These are phyloP conservation scores for Dimocarpus longan DNA, from an alignment of 345 rosid genomes.

Conservation along the genomic window DNA sequence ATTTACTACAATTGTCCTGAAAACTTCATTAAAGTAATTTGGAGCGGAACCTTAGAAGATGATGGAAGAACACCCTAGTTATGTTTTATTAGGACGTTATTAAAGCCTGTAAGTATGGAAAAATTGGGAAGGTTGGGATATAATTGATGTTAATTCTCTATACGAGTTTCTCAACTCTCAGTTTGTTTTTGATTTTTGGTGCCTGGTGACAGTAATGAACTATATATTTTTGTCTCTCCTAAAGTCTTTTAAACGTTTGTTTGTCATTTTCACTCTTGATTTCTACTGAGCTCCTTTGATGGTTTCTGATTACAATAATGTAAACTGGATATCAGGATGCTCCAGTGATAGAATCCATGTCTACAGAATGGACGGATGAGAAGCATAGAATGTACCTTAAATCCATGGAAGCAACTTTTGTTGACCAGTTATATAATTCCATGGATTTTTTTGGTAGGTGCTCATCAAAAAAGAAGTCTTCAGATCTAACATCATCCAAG, in stretches of 20 bases:
- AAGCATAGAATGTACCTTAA: slow-evolving; percentile 85
- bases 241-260: not conserved
- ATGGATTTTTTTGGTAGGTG: slow-evolving; percentile 41
- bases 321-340: slow-evolving; percentile 41
- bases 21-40: not conserved
- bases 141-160: not conserved
- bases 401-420: slow-evolving; percentile 92
- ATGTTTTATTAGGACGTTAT: not conserved
- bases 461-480: slow-evolving; percentile 31
- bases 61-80: not conserved
- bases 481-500: slow-evolving; percentile 31
- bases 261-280: not conserved
- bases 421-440: slow-evolving; percentile 65
- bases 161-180: not conserved
- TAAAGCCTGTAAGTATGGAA: not conserved
- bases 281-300: not conserved
- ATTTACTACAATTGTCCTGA: not conserved
- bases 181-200: not conserved
- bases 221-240: not conserved
- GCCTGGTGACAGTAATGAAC: not conserved
- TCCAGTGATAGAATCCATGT: slow-evolving; percentile 31
- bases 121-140: not conserved
- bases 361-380: slow-evolving; percentile 85
- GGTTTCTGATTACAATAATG: slow-evolving; percentile 20
- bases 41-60: not conserved